Evolutionary conservation across 225 moss, liverwort and hornwort genomes (phyloP).

Genomic region (Rhytidiadelphus loreus): DNA sequence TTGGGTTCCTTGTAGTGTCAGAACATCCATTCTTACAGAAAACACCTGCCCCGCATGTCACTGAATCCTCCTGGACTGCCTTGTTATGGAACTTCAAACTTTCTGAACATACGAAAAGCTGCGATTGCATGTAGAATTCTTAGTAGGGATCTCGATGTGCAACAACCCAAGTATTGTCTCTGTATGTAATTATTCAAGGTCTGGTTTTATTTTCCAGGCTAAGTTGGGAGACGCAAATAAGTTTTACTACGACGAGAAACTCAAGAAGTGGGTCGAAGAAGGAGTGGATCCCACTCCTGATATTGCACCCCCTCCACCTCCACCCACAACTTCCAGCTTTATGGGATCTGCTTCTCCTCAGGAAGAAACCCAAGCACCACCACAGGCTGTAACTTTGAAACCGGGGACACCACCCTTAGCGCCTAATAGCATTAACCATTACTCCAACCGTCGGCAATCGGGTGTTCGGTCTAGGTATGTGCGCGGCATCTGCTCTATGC

Average conservation of each 20-base stretch:
- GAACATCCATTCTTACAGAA: neutral
- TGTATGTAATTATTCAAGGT: neutral
- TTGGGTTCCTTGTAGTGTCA: neutral
- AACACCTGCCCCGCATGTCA: neutral
- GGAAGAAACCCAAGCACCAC: slow-evolving; percentile 30
- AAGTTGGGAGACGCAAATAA: slow-evolving; percentile 85
- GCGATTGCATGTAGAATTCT: neutral
- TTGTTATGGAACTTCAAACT: neutral
- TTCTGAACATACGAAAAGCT: neutral
- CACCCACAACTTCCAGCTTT: slow-evolving; percentile 57
- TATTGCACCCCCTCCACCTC: slow-evolving; percentile 59
- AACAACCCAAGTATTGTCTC: neutral
- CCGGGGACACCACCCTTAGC: slow-evolving; percentile 89
- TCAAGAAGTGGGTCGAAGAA: slow-evolving; percentile 99
- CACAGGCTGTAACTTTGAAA: slow-evolving; percentile 26
- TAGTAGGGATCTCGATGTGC: neutral
- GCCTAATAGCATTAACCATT: slow-evolving; percentile 69
- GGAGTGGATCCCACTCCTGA: slow-evolving; percentile 63
- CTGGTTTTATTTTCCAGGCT: slow-evolving; percentile 35
- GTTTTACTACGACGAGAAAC: slow-evolving; percentile 81
- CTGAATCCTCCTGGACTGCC: neutral
- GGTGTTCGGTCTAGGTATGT: slow-evolving; percentile 77
- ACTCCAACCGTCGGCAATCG: slow-evolving; percentile 67
- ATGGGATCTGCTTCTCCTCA: slow-evolving; percentile 16
- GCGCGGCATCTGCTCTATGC: neutral